Conservation (phyloP, 2,329 filamentous ascomycete genomes). For the Sporothrix mexicana region DNA sequence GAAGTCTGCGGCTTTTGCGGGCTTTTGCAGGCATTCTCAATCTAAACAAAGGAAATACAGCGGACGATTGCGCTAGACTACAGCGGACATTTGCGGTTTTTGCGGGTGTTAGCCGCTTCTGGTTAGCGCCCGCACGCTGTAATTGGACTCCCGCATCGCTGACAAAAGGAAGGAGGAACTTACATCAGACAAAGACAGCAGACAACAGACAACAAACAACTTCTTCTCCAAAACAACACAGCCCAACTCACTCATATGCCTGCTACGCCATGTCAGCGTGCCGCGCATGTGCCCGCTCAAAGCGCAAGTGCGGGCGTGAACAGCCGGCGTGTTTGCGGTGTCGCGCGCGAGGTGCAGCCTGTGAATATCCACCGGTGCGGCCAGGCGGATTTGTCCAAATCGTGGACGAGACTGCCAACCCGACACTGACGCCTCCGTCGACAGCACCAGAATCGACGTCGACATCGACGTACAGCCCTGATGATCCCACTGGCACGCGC, state of each 20-base stretch:
- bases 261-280: constrained; percentile 35
- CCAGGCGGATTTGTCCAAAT: background rate
- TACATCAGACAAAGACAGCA: background rate
- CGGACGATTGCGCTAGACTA: background rate
- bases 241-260: background rate
- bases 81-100: background rate
- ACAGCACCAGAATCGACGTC: no score
- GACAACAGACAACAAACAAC: background rate
- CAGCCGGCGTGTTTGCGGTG: constrained; percentile 41
- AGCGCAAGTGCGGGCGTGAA: constrained; percentile 39
- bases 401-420: no score
- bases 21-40: background rate
- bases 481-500: no score
- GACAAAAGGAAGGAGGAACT: constrained; percentile 19
- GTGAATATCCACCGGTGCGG: constrained; percentile 39
- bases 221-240: background rate
- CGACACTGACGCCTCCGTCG: no score
- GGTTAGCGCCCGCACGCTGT: background rate
- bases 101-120: background rate
- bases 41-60: background rate
- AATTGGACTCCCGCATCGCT: background rate
- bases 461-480: no score
- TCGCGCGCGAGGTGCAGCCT: constrained; percentile 34
- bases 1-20: background rate
- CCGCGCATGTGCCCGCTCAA: constrained; percentile 38